phyloP scores from a whole-genome alignment of 495 filamentous ascomycete species.

The Trypethelium eluteriae region DNA sequence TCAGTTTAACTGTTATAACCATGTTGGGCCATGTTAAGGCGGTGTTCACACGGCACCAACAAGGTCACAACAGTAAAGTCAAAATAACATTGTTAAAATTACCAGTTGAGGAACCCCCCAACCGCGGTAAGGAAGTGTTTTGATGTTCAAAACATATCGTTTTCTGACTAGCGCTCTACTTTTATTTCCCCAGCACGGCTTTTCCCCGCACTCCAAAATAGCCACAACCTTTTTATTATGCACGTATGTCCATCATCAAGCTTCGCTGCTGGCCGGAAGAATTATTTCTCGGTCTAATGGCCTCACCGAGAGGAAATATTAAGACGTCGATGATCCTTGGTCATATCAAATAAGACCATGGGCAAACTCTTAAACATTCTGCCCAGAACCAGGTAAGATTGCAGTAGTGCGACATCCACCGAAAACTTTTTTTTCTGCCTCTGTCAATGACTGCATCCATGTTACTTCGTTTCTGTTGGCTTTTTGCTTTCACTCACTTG shows the following conservation, averaged over 20 bases:
- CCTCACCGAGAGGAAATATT: background rate
- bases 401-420: background rate
- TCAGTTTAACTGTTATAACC: too few species aligned
- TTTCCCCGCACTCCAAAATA: constrained; percentile 7
- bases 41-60: too few species aligned
- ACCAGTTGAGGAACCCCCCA: too few species aligned
- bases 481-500: background rate
- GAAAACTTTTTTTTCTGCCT: background rate
- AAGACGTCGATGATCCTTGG: background rate
- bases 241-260: background rate
- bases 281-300: constrained; percentile 6
- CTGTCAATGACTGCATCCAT: background rate
- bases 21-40: too few species aligned
- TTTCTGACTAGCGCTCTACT: too few species aligned
- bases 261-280: constrained; percentile 4
- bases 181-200: background rate
- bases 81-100: too few species aligned
- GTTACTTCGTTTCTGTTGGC: background rate
- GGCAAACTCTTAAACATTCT: background rate
- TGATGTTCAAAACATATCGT: too few species aligned
- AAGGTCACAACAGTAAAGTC: too few species aligned
- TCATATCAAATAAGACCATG: constrained; percentile 6
- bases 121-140: too few species aligned
- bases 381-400: background rate
- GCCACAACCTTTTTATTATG: background rate